Evolutionary conservation across 805 yeast species (phyloP), one percentile per base, ranked within the genome.

Genomic region (Candida vartiovaarae): DNA sequence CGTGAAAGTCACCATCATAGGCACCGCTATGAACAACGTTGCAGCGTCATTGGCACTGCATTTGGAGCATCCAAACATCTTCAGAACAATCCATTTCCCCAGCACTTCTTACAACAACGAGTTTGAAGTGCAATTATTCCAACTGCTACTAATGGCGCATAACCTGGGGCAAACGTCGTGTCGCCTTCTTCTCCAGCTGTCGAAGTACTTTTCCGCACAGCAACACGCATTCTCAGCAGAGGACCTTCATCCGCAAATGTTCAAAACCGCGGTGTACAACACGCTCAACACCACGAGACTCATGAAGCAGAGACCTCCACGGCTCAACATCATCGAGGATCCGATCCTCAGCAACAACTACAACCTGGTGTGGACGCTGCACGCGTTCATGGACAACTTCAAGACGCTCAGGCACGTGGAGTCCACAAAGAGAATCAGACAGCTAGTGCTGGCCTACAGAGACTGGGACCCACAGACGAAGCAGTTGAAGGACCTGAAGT

Each of bases 11-110:
- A 38, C 31, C 23, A 3, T 46, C 11, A 65, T 76, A 32, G 80
- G 82, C 0, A 70, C 77, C 23, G 8, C 15, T 3, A 61, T 75
- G 28, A 73, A 73, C 47, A 78, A 75, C 52, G 52, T 76, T 3
- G 65, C 75, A 34, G 71, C 76, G 10, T 77, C 81, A 15, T 54
- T 78, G 32, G 77, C 79, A 0, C 57, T 78, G 1, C 78, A 77
- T 50, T 60, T 73, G 5, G 64, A 53, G 38, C 84, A 79, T 58
- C 82, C 84, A 1, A 76, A 77, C 52, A 76, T 79, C 29, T 68
- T 72, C 46, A 57, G 83, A 43, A 75, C 76, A 8, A 66, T 78
- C 32, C 76, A 72, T 52, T 70, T 75, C 35, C 66, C 67, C 15
- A 60, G 64, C 23, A 69, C 54, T 0, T 7, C 36, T 54, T 75